Percentiles rank a stretch among this genome's conserved stretches.
Conservation (phyloP, 768 basidiomycete genomes). For the Suillus occidentalis region DNA sequence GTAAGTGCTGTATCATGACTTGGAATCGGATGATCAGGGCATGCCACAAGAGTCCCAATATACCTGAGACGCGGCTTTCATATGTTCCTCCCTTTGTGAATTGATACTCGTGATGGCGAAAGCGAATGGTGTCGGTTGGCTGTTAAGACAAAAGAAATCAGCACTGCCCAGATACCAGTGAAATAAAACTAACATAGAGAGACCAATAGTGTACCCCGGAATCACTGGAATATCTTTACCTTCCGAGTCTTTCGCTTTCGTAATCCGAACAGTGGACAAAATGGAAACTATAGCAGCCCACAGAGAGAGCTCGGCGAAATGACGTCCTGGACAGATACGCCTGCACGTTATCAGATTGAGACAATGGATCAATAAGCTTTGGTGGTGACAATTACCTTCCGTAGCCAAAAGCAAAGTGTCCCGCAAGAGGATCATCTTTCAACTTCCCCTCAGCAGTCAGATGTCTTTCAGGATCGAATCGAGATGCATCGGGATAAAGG, state of each 20-base stretch:
- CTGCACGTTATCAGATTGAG: not conserved
- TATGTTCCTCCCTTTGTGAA: not conserved
- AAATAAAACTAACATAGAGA: not conserved
- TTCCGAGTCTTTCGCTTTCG: slow-evolving; percentile 9
- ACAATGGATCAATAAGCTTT: not conserved
- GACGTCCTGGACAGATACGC: slow-evolving; percentile 10
- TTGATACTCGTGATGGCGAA: slow-evolving; percentile 2
- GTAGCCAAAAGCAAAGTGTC: not conserved
- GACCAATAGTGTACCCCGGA: slow-evolving; percentile 3
- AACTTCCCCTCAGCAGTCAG: not conserved
- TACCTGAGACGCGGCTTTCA: not conserved
- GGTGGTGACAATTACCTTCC: not conserved
- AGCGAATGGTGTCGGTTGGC: slow-evolving; percentile 5
- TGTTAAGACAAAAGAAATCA: not conserved
- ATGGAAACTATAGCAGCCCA: slow-evolving; percentile 7
- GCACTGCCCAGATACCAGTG: not conserved
- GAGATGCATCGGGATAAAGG: not conserved
- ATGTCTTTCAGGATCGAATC: not conserved
- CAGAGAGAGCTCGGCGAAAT: slow-evolving; percentile 5
- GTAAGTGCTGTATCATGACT: not conserved
- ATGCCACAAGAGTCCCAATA: not conserved
- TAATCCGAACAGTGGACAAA: slow-evolving; percentile 9
- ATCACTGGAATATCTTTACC: slow-evolving; percentile 5
- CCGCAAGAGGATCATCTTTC: not conserved
- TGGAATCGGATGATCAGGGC: too few relatives aligned